Evolutionary conservation across 2,329 filamentous ascomycete genomes (phyloP), one percentile per base, ranked within the genome.

Genomic region (Epichloe sibirici): DNA sequence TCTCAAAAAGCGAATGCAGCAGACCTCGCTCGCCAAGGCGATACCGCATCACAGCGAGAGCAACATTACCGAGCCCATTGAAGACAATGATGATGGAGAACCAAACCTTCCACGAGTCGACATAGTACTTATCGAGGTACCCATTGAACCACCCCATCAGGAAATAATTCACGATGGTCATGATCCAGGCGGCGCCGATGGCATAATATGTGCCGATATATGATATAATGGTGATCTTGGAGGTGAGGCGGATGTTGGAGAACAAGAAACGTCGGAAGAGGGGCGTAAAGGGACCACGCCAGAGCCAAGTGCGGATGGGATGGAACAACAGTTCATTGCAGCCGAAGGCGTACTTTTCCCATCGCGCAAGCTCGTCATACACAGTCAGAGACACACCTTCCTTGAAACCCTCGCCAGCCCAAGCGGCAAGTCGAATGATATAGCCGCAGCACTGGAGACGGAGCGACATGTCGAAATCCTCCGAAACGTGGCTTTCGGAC

Each of bases 321-420:
- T 91, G 78, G 72, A 93, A 91, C 53, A 91, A 75, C 53, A 91
- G 74, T 70, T 90, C 87, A 65, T 86, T 88, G 69, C 88, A 90
- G 39, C 87, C 86, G 61, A 89, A 90, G 3, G 87, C 88, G 64
- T 90, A 90, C 69, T 91, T 91, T 64, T 91, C 87, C 87, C 88
- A 91, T 53, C 87, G 83, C 2, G 86, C 84, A 55, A 91, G 74
- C 67, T 91, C 88, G 67, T 91, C 87, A 63, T 91, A 90, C 9
- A 91, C 86, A 0, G 87, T 91, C 53, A 91, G 73, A 1, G 87
- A 90, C 51, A 91, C 87, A 57, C 88, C 87, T 65, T 91, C 87
- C 65, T 89, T 85, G 74, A 89, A 90, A 48, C 82, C 85, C n/a
- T 85, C 81, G 39, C 82, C 82, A 6, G 82, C 82, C 76, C 86